Conservation (phyloP, 2,329 filamentous ascomycete species). For the Zymoseptoria pseudotritici region DNA sequence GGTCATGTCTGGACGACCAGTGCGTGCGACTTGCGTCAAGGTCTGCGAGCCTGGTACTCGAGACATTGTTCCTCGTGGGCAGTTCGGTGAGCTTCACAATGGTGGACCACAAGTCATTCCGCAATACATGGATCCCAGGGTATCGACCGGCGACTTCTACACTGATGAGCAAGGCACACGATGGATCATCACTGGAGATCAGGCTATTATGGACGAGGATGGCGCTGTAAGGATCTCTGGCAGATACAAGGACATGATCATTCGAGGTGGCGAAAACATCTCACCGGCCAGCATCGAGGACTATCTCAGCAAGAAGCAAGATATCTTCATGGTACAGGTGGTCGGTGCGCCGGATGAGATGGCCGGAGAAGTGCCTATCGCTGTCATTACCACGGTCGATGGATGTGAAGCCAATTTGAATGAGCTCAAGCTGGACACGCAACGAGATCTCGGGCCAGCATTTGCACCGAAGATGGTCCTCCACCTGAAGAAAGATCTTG, state of each 20-base stretch:
- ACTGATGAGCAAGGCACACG: slow-evolving; percentile 34
- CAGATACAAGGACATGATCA: slow-evolving; percentile 31
- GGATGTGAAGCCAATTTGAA: slow-evolving; percentile 25
- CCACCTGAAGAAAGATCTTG: slow-evolving; percentile 35
- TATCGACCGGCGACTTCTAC: slow-evolving; percentile 24
- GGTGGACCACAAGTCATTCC: slow-evolving; percentile 25
- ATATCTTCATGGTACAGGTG: slow-evolving; percentile 33
- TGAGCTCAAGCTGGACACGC: slow-evolving; percentile 30
- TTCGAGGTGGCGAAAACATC: slow-evolving; percentile 60
- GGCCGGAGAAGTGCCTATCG: slow-evolving; percentile 44
- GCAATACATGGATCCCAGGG: slow-evolving; percentile 25
- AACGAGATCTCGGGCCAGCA: slow-evolving; percentile 33
- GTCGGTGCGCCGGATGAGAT: slow-evolving; percentile 39
- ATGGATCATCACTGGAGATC: slow-evolving; percentile 61
- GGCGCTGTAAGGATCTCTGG: slow-evolving; percentile 34
- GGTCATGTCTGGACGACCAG: slow-evolving; percentile 37
- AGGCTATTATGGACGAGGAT: slow-evolving; percentile 43
- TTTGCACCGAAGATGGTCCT: slow-evolving; percentile 37
- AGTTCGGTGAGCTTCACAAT: slow-evolving; percentile 27
- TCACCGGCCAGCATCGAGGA: slow-evolving; percentile 36
- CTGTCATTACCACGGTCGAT: slow-evolving; percentile 35
- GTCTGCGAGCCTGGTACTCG: slow-evolving; percentile 25
- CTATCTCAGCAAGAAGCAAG: slow-evolving; percentile 31
- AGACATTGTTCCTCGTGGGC: slow-evolving; percentile 21
- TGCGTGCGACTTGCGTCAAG: slow-evolving; percentile 34